phyloP scores from a whole-genome alignment of 495 filamentous ascomycete genomes.

The Parachaetomium inaequale region DNA sequence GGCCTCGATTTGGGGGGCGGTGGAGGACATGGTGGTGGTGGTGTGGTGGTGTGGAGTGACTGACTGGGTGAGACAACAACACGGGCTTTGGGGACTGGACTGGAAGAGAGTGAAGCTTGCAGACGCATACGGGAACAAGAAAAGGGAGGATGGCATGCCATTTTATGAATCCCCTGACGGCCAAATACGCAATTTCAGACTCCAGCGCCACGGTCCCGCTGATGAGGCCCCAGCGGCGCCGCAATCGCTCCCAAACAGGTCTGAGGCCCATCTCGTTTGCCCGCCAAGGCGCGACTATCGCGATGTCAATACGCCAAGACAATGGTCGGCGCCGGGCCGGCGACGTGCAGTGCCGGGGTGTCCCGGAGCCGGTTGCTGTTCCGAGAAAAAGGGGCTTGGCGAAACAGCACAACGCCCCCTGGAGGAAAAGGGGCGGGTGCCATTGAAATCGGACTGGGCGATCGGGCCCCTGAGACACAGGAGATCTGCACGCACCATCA shows the following conservation, averaged over 20 bases:
- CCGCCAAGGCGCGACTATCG: constrained; percentile 20
- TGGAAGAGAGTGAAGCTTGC: too few relatives aligned
- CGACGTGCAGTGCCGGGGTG: neutral
- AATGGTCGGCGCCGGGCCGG: constrained; percentile 14
- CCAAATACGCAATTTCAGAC: constrained; percentile 2
- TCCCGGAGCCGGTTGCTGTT: neutral
- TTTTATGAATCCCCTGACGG: neutral
- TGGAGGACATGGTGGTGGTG: constrained; percentile 36
- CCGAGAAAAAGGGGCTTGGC: neutral
- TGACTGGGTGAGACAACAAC: too few relatives aligned
- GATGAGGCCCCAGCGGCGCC: too few relatives aligned
- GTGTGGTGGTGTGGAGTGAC: neutral
- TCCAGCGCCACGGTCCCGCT: neutral
- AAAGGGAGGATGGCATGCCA: neutral
- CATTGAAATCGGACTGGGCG: neutral
- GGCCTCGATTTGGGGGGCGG: constrained; percentile 44
- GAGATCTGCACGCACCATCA: neutral
- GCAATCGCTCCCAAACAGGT: neutral
- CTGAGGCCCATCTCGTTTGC: constrained; percentile 16
- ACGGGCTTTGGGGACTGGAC: too few relatives aligned
- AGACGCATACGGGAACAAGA: too few relatives aligned
- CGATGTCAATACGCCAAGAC: constrained; percentile 23
- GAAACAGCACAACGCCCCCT: too few relatives aligned
- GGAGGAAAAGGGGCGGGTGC: constrained; percentile 2
- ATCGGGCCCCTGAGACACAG: too few relatives aligned